Conservation (phyloP, 305 asterid genomes). For the Fraxinus ornus region DNA sequence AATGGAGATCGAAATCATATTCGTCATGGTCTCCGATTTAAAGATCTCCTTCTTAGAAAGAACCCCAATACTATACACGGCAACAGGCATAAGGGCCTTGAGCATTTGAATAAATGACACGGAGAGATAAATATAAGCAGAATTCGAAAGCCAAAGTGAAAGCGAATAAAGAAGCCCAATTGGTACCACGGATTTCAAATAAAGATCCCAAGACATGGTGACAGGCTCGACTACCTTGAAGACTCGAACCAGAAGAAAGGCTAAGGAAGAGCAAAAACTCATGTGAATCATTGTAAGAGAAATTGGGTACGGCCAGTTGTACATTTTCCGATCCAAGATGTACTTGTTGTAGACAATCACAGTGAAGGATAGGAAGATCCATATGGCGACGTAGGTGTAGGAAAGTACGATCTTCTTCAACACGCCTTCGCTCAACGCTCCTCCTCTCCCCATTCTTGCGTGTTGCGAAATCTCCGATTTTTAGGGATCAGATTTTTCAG, state of each 20-base stretch:
- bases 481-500: neutral
- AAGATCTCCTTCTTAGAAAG: slow-evolving; percentile 36
- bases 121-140: slow-evolving; percentile 53
- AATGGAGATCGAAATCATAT: slow-evolving; percentile 55
- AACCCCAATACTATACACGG: slow-evolving; percentile 49
- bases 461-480: neutral
- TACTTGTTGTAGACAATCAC: slow-evolving; percentile 64
- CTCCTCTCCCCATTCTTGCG: slow-evolving; percentile 53
- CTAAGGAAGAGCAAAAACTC: slow-evolving; percentile 53
- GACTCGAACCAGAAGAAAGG: slow-evolving; percentile 45
- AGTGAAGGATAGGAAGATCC: slow-evolving; percentile 61
- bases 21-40: slow-evolving; percentile 54
- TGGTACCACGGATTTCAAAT: slow-evolving; percentile 50
- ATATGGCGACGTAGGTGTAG: slow-evolving; percentile 50
- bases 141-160: slow-evolving; percentile 52
- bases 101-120: slow-evolving; percentile 60
- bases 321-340: slow-evolving; percentile 54
- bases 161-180: slow-evolving; percentile 49
- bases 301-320: slow-evolving; percentile 61
- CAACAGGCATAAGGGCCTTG: slow-evolving; percentile 61
- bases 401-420: slow-evolving; percentile 57
- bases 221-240: slow-evolving; percentile 52
- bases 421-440: slow-evolving; percentile 45
- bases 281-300: slow-evolving; percentile 63
- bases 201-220: slow-evolving; percentile 53